Evolutionary conservation across 306 rosid species (phyloP).

Genomic region (Ceratonia siliqua): DNA sequence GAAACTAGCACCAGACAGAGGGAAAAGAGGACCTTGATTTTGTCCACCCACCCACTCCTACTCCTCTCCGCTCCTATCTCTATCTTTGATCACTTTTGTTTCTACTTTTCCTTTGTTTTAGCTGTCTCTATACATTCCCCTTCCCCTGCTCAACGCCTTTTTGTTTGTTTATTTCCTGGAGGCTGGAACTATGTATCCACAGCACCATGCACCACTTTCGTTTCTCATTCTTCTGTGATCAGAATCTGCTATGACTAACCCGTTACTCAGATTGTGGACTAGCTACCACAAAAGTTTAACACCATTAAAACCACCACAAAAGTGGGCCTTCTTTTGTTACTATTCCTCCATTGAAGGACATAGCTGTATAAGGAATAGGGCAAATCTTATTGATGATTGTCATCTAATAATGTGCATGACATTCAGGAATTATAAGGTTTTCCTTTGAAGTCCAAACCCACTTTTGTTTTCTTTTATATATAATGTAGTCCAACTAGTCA

Average conservation of each 20-base stretch:
- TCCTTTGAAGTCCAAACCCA: not conserved
- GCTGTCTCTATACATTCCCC: not conserved
- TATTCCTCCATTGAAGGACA: no score
- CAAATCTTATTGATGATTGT: not conserved
- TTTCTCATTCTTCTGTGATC: not conserved
- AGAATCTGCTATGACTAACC: not conserved
- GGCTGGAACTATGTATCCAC: not conserved
- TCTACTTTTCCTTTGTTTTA: not conserved
- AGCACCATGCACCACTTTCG: not conserved
- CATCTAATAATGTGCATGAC: conserved; percentile 9
- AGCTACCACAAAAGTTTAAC: no score
- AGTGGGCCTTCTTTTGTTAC: no score
- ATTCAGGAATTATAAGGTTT: not conserved
- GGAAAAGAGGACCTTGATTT: not conserved
- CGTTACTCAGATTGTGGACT: no score
- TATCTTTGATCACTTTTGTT: not conserved
- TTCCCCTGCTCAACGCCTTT: not conserved
- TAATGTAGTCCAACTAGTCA: not conserved
- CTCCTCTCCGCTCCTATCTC: not conserved
- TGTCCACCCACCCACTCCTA: not conserved
- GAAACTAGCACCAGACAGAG: not conserved
- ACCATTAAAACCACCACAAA: no score
- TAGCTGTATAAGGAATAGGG: no score
- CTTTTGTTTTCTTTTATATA: not conserved
- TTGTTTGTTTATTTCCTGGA: not conserved